A percentile compares a stretch with the other conserved stretches of the same genome.
phyloP scores from a whole-genome alignment of 2,329 filamentous ascomycete species.

The Fusarium napiforme region DNA sequence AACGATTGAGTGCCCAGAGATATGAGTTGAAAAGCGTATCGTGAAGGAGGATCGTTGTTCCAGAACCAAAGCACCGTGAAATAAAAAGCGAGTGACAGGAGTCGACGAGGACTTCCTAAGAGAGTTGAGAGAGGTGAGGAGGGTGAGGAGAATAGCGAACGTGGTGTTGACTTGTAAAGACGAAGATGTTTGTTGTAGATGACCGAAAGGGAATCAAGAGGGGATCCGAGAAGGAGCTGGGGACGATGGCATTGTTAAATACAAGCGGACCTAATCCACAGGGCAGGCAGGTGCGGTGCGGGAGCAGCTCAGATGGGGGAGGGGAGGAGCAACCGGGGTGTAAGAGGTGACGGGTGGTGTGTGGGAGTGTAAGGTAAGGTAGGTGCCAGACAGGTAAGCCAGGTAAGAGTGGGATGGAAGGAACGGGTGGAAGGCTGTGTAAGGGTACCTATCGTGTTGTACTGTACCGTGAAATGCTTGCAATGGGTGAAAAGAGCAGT shows the following conservation, averaged over 20 bases:
- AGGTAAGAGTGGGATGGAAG: conserved; percentile 34
- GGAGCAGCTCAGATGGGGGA: conserved; percentile 31
- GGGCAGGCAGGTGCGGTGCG: conserved; percentile 14
- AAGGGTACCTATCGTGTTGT: conserved; percentile 26
- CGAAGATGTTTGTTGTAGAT: conserved; percentile 42
- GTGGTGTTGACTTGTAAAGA: conserved; percentile 49
- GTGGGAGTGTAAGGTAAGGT: conserved; percentile 34
- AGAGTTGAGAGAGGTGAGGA: conserved; percentile 49
- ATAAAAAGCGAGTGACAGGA: conserved; percentile 82
- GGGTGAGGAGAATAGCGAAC: conserved; percentile 58
- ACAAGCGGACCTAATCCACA: conserved; percentile 32
- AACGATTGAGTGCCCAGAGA: conserved; percentile 36
- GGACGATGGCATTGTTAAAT: conserved; percentile 47
- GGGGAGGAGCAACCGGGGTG: conserved; percentile 30
- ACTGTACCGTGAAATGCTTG: conserved; percentile 16
- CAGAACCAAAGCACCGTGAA: conserved; percentile 55
- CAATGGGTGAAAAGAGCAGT: not conserved
- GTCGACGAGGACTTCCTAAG: conserved; percentile 77
- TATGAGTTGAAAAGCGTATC: conserved; percentile 51
- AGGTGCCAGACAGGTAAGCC: not conserved
- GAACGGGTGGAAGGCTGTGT: conserved; percentile 39
- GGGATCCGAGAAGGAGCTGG: conserved; percentile 42
- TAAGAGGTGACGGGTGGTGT: conserved; percentile 24
- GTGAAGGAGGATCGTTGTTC: conserved; percentile 29
- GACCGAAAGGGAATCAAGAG: conserved; percentile 44